Evolutionary conservation across 371 early-diverging fungal genomes (phyloP).

Genomic region (Thermomucor indicae-seudaticae): DNA sequence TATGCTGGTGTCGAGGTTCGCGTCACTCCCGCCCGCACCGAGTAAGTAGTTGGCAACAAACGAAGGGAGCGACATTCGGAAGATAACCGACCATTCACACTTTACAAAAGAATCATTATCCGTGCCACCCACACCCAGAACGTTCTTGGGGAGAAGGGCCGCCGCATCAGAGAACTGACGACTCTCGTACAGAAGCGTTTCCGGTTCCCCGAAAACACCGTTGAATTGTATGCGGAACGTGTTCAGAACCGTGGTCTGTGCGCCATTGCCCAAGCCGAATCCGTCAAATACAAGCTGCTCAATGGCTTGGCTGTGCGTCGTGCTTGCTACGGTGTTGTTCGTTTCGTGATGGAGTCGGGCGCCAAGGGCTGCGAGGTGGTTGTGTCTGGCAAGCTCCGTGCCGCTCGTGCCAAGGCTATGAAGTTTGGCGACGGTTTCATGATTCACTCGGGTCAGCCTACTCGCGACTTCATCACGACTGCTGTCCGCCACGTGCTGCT

Average conservation of each 20-base stretch:
- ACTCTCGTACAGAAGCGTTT: slow-evolving; percentile 98
- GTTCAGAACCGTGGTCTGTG: slow-evolving; percentile 98
- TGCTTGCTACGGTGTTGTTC: slow-evolving; percentile 98
- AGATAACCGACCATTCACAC: neutral
- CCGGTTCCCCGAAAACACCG: slow-evolving; percentile 96
- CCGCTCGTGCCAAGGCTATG: slow-evolving; percentile 99
- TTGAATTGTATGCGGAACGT: slow-evolving; percentile 98
- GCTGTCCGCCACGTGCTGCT: slow-evolving; percentile 98
- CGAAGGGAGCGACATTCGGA: neutral
- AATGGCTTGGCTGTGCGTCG: slow-evolving; percentile 97
- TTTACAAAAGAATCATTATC: slow-evolving; percentile 80
- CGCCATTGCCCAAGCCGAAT: slow-evolving; percentile 99
- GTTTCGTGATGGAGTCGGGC: slow-evolving; percentile 99
- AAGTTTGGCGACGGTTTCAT: slow-evolving; percentile 99
- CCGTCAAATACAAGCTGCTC: slow-evolving; percentile 97
- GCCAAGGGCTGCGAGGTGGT: slow-evolving; percentile 99
- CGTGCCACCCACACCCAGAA: slow-evolving; percentile 98
- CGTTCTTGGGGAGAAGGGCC: slow-evolving; percentile 98
- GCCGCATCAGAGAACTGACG: slow-evolving; percentile 98
- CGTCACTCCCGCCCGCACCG: slow-evolving; percentile 97
- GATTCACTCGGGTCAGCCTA: slow-evolving; percentile 99
- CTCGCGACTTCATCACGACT: slow-evolving; percentile 95
- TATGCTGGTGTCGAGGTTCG: slow-evolving; percentile 99
- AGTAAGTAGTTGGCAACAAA: slow-evolving; percentile 38
- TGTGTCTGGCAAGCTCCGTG: slow-evolving; percentile 99